A percentile compares a stretch with the other conserved stretches of the same genome.
Evolutionary conservation across 495 filamentous ascomycete genomes (phyloP).

Genomic region (Hapsidospora chrysogenum): DNA sequence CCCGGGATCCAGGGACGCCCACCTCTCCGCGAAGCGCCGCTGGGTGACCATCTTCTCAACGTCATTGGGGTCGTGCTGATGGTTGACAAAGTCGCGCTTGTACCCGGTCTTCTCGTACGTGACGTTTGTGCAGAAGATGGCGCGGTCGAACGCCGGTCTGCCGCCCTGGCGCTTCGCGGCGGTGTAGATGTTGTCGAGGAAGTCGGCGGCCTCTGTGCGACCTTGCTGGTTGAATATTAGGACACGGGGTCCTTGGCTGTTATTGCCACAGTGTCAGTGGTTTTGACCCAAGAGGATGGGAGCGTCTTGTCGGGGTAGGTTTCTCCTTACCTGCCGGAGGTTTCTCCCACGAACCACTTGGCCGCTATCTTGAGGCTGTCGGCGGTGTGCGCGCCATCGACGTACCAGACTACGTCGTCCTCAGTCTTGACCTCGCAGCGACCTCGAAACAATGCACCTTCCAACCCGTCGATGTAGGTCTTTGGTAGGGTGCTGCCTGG

Average conservation of each 20-base stretch:
- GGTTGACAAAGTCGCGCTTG: conserved; percentile 58
- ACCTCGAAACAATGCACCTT: conserved; percentile 59
- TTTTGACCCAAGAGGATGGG: not conserved
- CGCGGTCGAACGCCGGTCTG: conserved; percentile 50
- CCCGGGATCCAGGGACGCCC: conserved; percentile 45
- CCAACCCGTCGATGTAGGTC: conserved; percentile 58
- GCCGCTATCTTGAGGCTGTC: conserved; percentile 71
- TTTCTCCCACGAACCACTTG: conserved; percentile 53
- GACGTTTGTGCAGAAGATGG: conserved; percentile 78
- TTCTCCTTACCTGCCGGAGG: conserved; percentile 16
- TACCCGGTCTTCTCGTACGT: conserved; percentile 59
- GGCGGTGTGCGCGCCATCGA: conserved; percentile 83
- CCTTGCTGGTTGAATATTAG: conserved; percentile 96
- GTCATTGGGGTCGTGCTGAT: conserved; percentile 49
- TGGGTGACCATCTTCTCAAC: conserved; percentile 59
- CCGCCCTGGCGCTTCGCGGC: conserved; percentile 30
- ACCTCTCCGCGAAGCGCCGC: conserved; percentile 52
- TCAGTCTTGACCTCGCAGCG: conserved; percentile 66
- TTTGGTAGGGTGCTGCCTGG: conserved; percentile 29
- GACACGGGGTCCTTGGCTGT: conserved; percentile 30
- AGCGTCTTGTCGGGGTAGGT: not conserved
- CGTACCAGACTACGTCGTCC: conserved; percentile 58
- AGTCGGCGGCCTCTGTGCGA: conserved; percentile 54
- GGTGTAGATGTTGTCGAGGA: conserved; percentile 47
- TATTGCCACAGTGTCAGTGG: not conserved